Evolutionary conservation across 176 grass and related monocot genomes (phyloP), one percentile per base, ranked within the genome.

Genomic region (Thinopyrum elongatum): DNA sequence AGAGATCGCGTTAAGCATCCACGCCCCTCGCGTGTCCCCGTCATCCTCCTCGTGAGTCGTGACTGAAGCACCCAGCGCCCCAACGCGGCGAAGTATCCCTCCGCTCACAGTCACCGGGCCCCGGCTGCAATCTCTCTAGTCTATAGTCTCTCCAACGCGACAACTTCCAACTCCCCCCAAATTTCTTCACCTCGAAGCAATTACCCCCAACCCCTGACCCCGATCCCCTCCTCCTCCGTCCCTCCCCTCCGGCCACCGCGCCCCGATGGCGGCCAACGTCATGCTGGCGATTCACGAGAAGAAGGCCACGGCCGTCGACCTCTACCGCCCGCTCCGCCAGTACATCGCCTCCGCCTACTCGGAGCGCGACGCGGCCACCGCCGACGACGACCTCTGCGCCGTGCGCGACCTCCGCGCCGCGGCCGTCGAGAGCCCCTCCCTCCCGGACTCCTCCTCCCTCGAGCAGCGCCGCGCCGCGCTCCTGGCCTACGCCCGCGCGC

Each of bases 211-310:
- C 58, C 70, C 69, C 29, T 26, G 22, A 39, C 70, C 86, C 41
- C 75, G 34, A 70, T 44, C 66, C 25, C 38, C 80, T 53, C 26
- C 26, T 51, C 47, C 47, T 11, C 44, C 44, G 13, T 12, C 25
- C 62, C 16, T 51, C 81, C 34, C 77, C 38, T 42, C 65, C 85
- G 63, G 71, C 70, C 34, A 81, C 70, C 61, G 55, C 86, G 29
- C 58, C 81, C 71, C 64, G 44, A 91, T 87, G 86, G 76, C 92
- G 74, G 65, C 78, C 42, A 99, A 96, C 92, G 86, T 99, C 80
- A 99, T 97, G 97, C 94, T 99, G 21, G 97, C 92, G 23, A 93
- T 99, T 38, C 97, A 99, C 89, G 97, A 99, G 88, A 99, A 99
- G 94, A 99, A 94, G 67, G 85, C 94, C 2, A 25, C 87, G 10